Evolutionary conservation across 2,329 filamentous ascomycete species (phyloP).

Genomic region (Pseudogymnoascus sp.): DNA sequence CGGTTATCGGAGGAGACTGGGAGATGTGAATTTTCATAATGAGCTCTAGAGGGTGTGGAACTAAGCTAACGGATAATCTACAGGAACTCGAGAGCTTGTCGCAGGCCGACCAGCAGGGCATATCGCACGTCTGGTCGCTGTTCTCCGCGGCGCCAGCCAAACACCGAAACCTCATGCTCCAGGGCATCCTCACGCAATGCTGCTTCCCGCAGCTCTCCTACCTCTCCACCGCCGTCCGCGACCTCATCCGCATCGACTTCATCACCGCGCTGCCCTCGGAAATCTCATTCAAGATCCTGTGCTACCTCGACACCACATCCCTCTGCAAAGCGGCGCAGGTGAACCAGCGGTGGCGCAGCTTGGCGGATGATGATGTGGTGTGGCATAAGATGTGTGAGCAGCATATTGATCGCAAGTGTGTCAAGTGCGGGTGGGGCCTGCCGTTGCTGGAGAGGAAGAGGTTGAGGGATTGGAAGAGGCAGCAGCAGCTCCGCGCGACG

Average conservation of each 20-base stretch:
- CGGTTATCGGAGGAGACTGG: background rate
- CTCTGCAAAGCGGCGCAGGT: constrained; percentile 95
- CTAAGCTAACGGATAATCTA: constrained; percentile 33
- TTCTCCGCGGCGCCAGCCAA: constrained; percentile 93
- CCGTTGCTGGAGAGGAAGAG: constrained; percentile 83
- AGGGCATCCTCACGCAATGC: constrained; percentile 91
- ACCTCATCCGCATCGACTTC: constrained; percentile 97
- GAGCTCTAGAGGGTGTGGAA: background rate
- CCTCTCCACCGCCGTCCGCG: constrained; percentile 80
- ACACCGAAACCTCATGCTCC: constrained; percentile 91
- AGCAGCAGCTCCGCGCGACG: constrained; percentile 64
- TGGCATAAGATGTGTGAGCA: constrained; percentile 99
- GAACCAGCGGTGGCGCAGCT: constrained; percentile 73
- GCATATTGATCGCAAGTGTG: constrained; percentile 88
- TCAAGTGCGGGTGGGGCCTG: constrained; percentile 90
- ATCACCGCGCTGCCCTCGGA: constrained; percentile 80
- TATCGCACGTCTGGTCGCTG: constrained; percentile 94
- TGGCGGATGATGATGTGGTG: constrained; percentile 95
- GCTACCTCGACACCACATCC: constrained; percentile 85
- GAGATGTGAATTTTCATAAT: no score
- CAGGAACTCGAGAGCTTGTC: constrained; percentile 77
- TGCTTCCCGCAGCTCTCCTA: constrained; percentile 96
- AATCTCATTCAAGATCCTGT: constrained; percentile 87
- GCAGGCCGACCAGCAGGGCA: constrained; percentile 82
- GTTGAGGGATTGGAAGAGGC: constrained; percentile 75